Conservation (phyloP, 768 basidiomycete genomes). For the Hemileccinum impolitum region DNA sequence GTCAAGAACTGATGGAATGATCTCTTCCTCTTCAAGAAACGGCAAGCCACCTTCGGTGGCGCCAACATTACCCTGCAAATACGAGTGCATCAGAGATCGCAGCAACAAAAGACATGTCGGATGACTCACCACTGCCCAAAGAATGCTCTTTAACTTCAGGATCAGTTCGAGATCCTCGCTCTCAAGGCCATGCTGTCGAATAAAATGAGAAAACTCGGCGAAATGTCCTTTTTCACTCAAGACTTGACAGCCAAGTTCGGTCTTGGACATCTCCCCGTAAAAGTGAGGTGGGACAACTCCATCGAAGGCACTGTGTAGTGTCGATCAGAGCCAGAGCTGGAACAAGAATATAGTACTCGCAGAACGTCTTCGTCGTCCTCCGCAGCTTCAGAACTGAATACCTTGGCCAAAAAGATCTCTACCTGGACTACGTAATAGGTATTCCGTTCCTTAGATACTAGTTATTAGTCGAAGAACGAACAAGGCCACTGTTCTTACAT, state of each 20-base stretch:
- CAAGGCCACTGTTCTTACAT: conserved; percentile 48
- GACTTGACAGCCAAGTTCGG: conserved; percentile 89
- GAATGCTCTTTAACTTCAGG: conserved; percentile 86
- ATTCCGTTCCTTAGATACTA: conserved; percentile 76
- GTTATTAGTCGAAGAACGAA: conserved; percentile 6
- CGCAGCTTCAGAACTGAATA: conserved; percentile 53
- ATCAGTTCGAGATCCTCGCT: conserved; percentile 80
- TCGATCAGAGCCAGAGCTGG: conserved; percentile 1
- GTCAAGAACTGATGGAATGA: conserved; percentile 84
- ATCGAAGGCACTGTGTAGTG: conserved; percentile 64
- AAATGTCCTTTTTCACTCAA: conserved; percentile 91
- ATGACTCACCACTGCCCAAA: conserved; percentile 92
- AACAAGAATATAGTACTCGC: conserved; percentile 32
- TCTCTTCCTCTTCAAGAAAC: conserved; percentile 93
- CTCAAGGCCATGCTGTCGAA: conserved; percentile 83
- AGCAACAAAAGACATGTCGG: neutral
- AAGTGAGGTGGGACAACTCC: conserved; percentile 92
- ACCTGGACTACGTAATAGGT: conserved; percentile 90
- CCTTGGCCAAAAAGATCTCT: conserved; percentile 84
- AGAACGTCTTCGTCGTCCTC: conserved; percentile 68
- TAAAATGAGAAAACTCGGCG: conserved; percentile 84
- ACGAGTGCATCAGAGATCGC: neutral
- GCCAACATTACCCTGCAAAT: conserved; percentile 83
- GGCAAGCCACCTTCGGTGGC: conserved; percentile 87
- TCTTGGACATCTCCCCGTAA: conserved; percentile 97